Base-by-base conservation (phyloP, 768 basidiomycete genomes). In the Strobilomyces dryophilus region DNA sequence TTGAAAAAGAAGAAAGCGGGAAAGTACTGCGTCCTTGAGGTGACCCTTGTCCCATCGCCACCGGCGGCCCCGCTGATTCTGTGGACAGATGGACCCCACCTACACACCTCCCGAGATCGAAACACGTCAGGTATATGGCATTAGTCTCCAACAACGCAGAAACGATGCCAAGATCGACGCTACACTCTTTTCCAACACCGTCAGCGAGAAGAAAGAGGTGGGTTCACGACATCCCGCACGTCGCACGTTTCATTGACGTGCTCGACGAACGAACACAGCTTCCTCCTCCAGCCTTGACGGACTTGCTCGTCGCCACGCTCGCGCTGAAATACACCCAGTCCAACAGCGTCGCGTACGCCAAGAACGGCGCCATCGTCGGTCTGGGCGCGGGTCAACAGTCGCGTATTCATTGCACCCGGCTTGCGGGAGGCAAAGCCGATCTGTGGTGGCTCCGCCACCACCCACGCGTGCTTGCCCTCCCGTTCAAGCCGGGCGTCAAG, bases 391-490 rank as follows among this genome's bases (percentile, higher is more conserved):
- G 95, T 12, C 97, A 98, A 66, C 97, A 98, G 69, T 98, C 95
- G 5, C 90, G 97, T 37, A 99, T 99, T 66, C 97, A 99, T 76
- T 99, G 97, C 75, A 99, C 97, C 15, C 90, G 97, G 29, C 85
- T 99, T 42, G 97, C 97, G 3, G 97, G 97, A 4, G 83, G 86
- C 47, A 98, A 99, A 73, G 94, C 95, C n/a, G 97, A 99, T 73
- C 80, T 93, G 59, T 99, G 97, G 97, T 98, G 97, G 95, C 79
- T 98, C 51, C 87, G 97, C 12, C 94, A 98, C 75, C 94, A 98
- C 73, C 87, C 95, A 1, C 86, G 89, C 43, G 95, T 97, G 41
- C 86, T 98, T 56, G 77, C 80, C 4, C 82, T 99, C 21, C 91
- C 95, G 2, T 99, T 98, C 82, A 98, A 95, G 69, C 93, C 94